A percentile compares a stretch with the other conserved stretches of the same genome.
Conservation (phyloP, 495 filamentous ascomycete genomes). For the Lepraria neglecta region DNA sequence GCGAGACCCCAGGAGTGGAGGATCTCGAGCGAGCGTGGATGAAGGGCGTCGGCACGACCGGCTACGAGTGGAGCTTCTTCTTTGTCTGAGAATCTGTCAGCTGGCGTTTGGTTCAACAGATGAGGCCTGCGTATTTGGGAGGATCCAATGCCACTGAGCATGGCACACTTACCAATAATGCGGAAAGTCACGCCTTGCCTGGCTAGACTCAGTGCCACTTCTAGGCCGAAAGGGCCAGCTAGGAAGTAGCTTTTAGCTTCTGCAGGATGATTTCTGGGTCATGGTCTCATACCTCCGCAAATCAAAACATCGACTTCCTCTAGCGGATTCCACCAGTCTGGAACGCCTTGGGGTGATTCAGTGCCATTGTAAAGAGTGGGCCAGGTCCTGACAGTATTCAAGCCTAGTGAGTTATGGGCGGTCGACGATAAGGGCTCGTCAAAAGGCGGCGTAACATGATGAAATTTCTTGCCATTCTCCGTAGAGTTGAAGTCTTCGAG, state of each 20-base stretch:
- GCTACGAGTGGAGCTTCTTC: constrained; percentile 24
- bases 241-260: constrained; percentile 1
- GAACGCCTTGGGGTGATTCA: constrained; percentile 26
- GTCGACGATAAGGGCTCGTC: constrained; percentile 24
- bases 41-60: constrained; percentile 35
- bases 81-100: constrained; percentile 25
- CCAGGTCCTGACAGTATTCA: constrained; percentile 30
- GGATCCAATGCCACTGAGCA: background rate
- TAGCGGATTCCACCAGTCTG: constrained; percentile 30
- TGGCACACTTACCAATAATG: constrained; percentile 27
- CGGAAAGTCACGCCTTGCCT: constrained; percentile 33
- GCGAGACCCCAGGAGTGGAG: constrained; percentile 34
- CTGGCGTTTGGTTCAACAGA: background rate
- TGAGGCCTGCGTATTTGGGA: background rate
- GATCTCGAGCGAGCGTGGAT: constrained; percentile 35
- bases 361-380: constrained; percentile 27
- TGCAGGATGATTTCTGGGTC: background rate
- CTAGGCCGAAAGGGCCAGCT: constrained; percentile 32
- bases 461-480: background rate
- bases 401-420: constrained; percentile 25
- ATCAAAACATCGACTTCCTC: constrained; percentile 36
- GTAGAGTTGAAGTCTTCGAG: background rate
- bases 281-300: constrained; percentile 28
- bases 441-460: background rate
- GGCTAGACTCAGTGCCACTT: constrained; percentile 30